phyloP scores from a whole-genome alignment of 441 rosid species.

The California macrophylla region DNA sequence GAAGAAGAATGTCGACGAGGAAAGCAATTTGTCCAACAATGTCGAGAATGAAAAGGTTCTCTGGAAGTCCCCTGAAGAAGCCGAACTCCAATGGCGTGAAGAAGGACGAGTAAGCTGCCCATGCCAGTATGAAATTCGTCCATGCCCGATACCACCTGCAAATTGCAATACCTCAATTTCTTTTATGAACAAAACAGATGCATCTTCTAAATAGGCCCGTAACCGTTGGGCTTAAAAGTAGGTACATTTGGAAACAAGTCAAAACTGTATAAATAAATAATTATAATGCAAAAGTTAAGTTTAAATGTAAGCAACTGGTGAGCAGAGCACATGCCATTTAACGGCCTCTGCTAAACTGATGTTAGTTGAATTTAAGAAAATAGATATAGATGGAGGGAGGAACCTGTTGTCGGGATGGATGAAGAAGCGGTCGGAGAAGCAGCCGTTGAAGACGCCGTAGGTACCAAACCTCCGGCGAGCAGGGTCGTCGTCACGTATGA shows the following conservation, averaged over 20 bases:
- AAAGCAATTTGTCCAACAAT: slow-evolving; percentile 77
- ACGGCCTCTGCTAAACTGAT: too few relatives aligned
- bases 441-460: slow-evolving; percentile 25
- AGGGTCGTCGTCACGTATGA: slow-evolving; percentile 25
- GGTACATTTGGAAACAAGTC: too few relatives aligned
- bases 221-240: too few relatives aligned
- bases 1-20: slow-evolving; percentile 62
- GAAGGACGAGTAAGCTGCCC: slow-evolving; percentile 91
- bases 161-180: too few relatives aligned
- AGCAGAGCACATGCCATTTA: too few relatives aligned
- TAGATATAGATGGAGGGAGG: too few relatives aligned
- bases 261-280: too few relatives aligned
- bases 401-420: slow-evolving; percentile 72
- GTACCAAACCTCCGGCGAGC: slow-evolving; percentile 32
- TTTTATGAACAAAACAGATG: too few relatives aligned
- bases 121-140: slow-evolving; percentile 62
- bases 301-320: too few relatives aligned
- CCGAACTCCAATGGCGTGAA: slow-evolving; percentile 96
- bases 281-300: too few relatives aligned
- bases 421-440: slow-evolving; percentile 30
- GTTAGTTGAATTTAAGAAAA: too few relatives aligned
- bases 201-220: too few relatives aligned
- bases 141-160: slow-evolving; percentile 68
- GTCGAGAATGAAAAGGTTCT: slow-evolving; percentile 63
- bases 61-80: slow-evolving; percentile 80